A percentile compares a stretch with the other conserved stretches of the same genome.
These are phyloP conservation scores for Epichloe brachyelytri DNA, from an alignment of 2,329 filamentous ascomycete species.

Conservation along the genomic window DNA sequence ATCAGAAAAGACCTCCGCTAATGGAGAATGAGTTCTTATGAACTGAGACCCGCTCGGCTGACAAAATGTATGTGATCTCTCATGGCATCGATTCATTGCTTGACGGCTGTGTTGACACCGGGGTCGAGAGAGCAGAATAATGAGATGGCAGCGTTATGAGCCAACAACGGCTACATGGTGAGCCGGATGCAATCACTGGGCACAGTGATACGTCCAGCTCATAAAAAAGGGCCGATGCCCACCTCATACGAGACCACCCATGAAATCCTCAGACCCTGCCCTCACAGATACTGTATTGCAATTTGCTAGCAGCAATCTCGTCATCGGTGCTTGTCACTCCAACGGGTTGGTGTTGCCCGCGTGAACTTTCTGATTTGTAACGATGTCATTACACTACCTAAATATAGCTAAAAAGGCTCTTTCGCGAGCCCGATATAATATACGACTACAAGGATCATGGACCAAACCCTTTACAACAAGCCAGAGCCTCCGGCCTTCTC, in stretches of 20 bases:
- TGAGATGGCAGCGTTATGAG: not conserved
- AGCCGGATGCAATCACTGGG: not conserved
- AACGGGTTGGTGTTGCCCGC: not conserved
- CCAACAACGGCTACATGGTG: not conserved
- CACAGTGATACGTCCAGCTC: not conserved
- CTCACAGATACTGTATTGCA: no score
- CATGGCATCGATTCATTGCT: conserved; percentile 2
- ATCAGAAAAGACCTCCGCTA: not conserved
- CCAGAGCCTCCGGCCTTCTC: not conserved
- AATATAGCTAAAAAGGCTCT: not conserved
- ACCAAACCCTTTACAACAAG: not conserved
- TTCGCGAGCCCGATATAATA: not conserved
- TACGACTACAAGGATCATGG: not conserved
- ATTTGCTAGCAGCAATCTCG: not conserved
- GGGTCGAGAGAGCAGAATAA: not conserved
- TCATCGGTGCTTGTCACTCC: not conserved
- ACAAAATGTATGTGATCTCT: conserved; percentile 6
- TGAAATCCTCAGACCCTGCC: not conserved
- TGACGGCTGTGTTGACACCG: conserved; percentile 6
- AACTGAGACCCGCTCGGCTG: not conserved
- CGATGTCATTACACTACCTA: not conserved
- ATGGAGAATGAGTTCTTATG: not conserved
- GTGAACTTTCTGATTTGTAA: not conserved
- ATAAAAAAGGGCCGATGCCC: not conserved
- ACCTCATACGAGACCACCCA: not conserved